phyloP scores from a whole-genome alignment of 768 basidiomycete genomes.

The Hygrocybe punicea region DNA sequence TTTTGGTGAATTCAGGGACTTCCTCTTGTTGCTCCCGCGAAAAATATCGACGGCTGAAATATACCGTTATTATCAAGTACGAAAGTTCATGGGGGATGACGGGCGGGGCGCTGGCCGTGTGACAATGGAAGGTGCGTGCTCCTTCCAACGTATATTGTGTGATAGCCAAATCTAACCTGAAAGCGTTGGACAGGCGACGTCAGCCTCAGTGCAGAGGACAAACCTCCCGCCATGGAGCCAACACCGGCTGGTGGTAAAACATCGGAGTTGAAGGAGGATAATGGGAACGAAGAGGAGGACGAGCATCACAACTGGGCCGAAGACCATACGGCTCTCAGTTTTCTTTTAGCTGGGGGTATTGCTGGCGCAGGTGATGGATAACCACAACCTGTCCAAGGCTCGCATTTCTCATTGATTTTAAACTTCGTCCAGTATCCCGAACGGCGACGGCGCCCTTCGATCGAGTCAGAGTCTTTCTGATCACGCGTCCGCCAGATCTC shows the following conservation, averaged over 20 bases:
- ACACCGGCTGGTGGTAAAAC: too few relatives aligned
- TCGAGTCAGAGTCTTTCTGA: slow-evolving; percentile 92
- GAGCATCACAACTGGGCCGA: slow-evolving; percentile 61
- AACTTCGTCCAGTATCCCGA: slow-evolving; percentile 66
- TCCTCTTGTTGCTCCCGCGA: slow-evolving; percentile 81
- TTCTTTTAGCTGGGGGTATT: slow-evolving; percentile 88
- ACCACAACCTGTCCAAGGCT: slow-evolving; percentile 1
- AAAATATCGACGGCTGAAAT: slow-evolving; percentile 81
- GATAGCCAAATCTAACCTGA: background rate
- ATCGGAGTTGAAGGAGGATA: slow-evolving; percentile 41
- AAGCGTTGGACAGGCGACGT: slow-evolving; percentile 58
- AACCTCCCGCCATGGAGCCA: slow-evolving; percentile 37
- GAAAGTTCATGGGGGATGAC: slow-evolving; percentile 66
- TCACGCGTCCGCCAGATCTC: slow-evolving; percentile 79
- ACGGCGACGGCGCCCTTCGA: slow-evolving; percentile 98
- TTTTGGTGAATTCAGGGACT: slow-evolving; percentile 87
- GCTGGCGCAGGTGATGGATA: slow-evolving; percentile 80
- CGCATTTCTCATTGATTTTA: slow-evolving; percentile 42
- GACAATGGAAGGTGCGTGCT: slow-evolving; percentile 80
- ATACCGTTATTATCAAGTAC: slow-evolving; percentile 74
- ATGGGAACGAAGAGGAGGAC: slow-evolving; percentile 55
- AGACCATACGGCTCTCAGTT: slow-evolving; percentile 74
- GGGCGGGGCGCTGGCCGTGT: slow-evolving; percentile 75
- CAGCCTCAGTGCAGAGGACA: slow-evolving; percentile 73
- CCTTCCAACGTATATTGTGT: background rate